Percentiles rank a stretch among this genome's conserved stretches.
Evolutionary conservation across 768 basidiomycete species (phyloP).

Genomic region (Rhizopogon vesiculosus): DNA sequence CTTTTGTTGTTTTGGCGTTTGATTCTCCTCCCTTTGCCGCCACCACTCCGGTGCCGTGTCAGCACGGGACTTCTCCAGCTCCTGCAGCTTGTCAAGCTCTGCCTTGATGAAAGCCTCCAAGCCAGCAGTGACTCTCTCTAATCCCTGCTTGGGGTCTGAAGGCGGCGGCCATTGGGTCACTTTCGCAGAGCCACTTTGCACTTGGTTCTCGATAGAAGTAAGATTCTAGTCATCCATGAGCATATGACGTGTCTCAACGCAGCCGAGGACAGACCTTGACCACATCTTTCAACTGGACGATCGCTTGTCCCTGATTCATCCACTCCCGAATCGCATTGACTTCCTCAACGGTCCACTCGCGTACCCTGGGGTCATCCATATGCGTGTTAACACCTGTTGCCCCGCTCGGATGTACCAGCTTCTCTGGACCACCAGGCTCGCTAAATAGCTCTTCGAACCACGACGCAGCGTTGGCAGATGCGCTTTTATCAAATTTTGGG

Average conservation of each 20-base stretch:
- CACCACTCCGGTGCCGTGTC: constrained; percentile 23
- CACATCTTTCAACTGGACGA: constrained; percentile 21
- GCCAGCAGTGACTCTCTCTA: constrained; percentile 5
- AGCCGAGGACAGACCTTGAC: constrained; percentile 17
- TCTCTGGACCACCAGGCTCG: constrained; percentile 14
- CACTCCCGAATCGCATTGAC: constrained; percentile 28
- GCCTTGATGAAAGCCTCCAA: constrained; percentile 22
- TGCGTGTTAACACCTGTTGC: constrained; percentile 11
- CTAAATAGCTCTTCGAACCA: constrained; percentile 25
- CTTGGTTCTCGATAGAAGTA: constrained; percentile 11
- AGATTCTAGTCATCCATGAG: constrained; percentile 8
- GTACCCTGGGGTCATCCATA: constrained; percentile 33
- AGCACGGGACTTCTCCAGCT: constrained; percentile 20
- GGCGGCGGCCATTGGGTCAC: constrained; percentile 7
- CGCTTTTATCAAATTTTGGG: constrained; percentile 17
- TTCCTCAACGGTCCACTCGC: constrained; percentile 37
- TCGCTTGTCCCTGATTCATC: constrained; percentile 28
- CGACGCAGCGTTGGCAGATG: constrained; percentile 30
- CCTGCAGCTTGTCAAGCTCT: constrained; percentile 14
- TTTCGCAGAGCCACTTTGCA: constrained; percentile 1
- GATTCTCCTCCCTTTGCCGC: constrained; percentile 24
- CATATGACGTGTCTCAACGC: neutral
- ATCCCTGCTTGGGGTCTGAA: constrained; percentile 7
- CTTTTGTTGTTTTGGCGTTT: constrained; percentile 6
- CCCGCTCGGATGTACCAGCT: constrained; percentile 11